Percentiles rank a stretch among this genome's conserved stretches.
Evolutionary conservation across 1,139 yeast species (phyloP).

Genomic region (Entelexis paramagnoliae): DNA sequence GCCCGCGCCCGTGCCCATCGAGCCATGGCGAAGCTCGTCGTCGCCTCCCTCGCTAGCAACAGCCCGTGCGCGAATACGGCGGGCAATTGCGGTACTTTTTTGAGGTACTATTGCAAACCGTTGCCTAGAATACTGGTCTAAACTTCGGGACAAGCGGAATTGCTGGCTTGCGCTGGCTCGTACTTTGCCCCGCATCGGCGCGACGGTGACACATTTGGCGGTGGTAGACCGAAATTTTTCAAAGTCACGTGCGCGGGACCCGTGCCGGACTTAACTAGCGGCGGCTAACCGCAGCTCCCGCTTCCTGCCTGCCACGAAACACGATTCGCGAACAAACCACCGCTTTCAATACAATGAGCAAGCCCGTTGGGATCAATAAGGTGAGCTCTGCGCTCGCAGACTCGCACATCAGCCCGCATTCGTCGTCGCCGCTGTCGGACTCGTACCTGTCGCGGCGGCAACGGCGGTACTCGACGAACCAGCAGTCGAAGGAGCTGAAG

Average conservation of each 20-base stretch:
- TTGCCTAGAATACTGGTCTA: too few species aligned
- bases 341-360: conserved; percentile 14
- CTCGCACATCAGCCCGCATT: conserved; percentile 21
- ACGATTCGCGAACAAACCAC: background rate
- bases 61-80: too few species aligned
- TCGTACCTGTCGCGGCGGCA: conserved; percentile 16
- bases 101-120: too few species aligned
- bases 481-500: conserved; percentile 51
- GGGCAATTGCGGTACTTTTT: too few species aligned
- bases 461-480: conserved; percentile 32
- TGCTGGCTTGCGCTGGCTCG: too few species aligned
- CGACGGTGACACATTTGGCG: conserved; percentile 5
- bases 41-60: background rate
- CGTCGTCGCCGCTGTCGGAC: conserved; percentile 20
- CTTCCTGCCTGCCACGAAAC: background rate
- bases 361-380: conserved; percentile 37
- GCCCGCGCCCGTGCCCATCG: background rate
- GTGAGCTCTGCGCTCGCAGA: conserved; percentile 54
- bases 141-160: too few species aligned
- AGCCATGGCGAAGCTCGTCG: background rate
- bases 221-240: background rate
- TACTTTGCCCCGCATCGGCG: background rate
- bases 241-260: background rate
- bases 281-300: background rate
- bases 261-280: conserved; percentile 1